phyloP scores from a whole-genome alignment of 2,329 filamentous ascomycete species.

The Epichloe gansuensis region DNA sequence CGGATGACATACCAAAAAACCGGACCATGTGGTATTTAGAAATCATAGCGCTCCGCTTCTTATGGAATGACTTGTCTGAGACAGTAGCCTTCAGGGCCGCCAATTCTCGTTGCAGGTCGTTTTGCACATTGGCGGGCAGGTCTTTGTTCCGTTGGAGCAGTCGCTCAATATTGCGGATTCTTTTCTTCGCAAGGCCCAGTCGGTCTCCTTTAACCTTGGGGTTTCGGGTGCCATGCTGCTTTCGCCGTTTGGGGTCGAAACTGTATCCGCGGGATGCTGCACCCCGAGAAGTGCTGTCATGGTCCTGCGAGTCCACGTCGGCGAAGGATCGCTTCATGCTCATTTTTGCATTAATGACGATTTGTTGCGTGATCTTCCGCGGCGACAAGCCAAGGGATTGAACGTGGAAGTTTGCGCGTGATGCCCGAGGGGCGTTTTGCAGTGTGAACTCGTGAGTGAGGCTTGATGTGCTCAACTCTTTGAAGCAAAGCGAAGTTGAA shows the following conservation, averaged over 20 bases:
- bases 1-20: constrained; percentile 55
- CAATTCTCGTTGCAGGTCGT: constrained; percentile 61
- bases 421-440: neutral
- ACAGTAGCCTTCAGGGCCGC: constrained; percentile 53
- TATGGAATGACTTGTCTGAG: constrained; percentile 43
- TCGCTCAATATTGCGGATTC: constrained; percentile 55
- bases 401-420: neutral
- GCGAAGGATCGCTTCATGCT: constrained; percentile 19
- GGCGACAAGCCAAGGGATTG: neutral
- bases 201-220: constrained; percentile 32
- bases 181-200: constrained; percentile 55
- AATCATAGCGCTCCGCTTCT: constrained; percentile 57
- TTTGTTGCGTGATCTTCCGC: neutral
- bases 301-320: constrained; percentile 13
- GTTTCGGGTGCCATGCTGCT: constrained; percentile 22
- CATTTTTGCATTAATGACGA: constrained; percentile 11
- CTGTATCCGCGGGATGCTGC: constrained; percentile 1
- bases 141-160: constrained; percentile 47
- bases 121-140: constrained; percentile 53
- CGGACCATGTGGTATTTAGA: constrained; percentile 70
- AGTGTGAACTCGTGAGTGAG: neutral
- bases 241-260: constrained; percentile 19
- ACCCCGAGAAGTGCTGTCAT: neutral
- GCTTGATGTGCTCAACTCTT: neutral
- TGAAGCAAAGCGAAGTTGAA: neutral